These are phyloP conservation scores for Rutstroemia sp. DNA, from an alignment of 2,329 filamentous ascomycete species.

Conservation along the genomic window DNA sequence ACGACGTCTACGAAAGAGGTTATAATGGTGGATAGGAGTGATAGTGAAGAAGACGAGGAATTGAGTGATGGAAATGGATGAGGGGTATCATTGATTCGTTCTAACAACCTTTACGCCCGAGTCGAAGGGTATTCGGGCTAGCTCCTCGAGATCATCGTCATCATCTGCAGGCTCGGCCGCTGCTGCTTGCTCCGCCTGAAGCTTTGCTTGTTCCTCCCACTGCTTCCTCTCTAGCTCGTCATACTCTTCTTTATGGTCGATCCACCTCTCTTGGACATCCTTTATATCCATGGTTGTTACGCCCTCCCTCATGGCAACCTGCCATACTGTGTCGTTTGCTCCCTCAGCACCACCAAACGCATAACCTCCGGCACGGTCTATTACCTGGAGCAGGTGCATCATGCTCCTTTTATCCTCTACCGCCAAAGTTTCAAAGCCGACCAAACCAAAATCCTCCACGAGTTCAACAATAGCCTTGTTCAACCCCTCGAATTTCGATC, in stretches of 20 bases:
- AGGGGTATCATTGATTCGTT: constrained; percentile 46
- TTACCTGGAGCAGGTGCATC: constrained; percentile 82
- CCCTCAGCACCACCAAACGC: constrained; percentile 86
- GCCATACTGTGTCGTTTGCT: constrained; percentile 95
- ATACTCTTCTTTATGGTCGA: constrained; percentile 82
- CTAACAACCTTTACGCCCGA: constrained; percentile 56
- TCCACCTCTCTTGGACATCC: constrained; percentile 93
- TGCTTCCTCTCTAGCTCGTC: constrained; percentile 65
- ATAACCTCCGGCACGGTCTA: constrained; percentile 89
- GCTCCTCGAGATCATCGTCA: constrained; percentile 22
- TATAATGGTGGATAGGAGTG: constrained; percentile 39
- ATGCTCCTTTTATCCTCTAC: constrained; percentile 97
- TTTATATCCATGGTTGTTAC: constrained; percentile 69
- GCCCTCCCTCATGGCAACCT: constrained; percentile 79
- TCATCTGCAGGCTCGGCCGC: constrained; percentile 27
- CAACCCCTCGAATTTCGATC: constrained; percentile 72
- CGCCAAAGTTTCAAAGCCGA: constrained; percentile 86
- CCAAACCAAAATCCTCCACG: constrained; percentile 82
- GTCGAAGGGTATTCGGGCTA: constrained; percentile 6
- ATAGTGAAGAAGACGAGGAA: constrained; percentile 39
- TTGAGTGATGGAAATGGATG: constrained; percentile 37
- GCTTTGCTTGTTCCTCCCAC: constrained; percentile 66
- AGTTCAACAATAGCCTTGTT: constrained; percentile 83
- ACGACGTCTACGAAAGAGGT: constrained; percentile 32
- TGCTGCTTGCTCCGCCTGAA: constrained; percentile 33